Base-by-base conservation (phyloP, 2,329 filamentous ascomycete genomes). In the Pseudocercospora ulei region DNA sequence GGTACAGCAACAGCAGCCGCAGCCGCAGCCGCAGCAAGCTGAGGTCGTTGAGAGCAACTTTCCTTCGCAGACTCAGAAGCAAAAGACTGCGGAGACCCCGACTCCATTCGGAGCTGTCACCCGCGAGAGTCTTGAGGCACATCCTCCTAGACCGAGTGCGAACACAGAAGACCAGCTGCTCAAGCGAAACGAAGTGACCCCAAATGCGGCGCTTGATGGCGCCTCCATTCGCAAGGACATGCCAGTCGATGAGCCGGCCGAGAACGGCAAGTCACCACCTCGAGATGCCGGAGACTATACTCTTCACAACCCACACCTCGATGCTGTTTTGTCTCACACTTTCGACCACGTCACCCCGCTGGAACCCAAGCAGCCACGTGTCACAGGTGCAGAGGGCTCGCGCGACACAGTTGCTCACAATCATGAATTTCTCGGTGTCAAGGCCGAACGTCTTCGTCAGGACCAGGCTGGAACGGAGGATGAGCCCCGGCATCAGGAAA, bases 71-170 rank as follows among this genome's bases (percentile, higher is more conserved):
- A 7, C 18, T 13, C 18, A 9, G 19, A 22, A 20, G 9, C 18
- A 16, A n/a, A 4, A 14, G 9, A 16, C 29, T 3, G n/a, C 28
- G n/a, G 35, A 47, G 25, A 40, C 43, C 6, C 30, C 39, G 4
- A 45, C 39, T 13, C 36, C 39, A 4, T 39, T 38, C 18, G 40
- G 28, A 18, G 14, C 14, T 13, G 14, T 39, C 6, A n/a, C 4
- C 7, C 22, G 31, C 23, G 38, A 36, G 17, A 9, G 5, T 7
- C 11, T 20, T 7, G 37, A 25, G 3, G 14, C 6, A 16, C 13
- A 13, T 16, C 20, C 14, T n/a, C 4, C 20, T 7, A 3, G 8
- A 18, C 5, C 37, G 3, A 14, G 7, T 23, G n/a, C n/a, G n/a
- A n/a, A n/a, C n/a, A n/a, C n/a, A n/a, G n/a, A n/a, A n/a, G n/a